Base-by-base conservation (phyloP, 2,329 filamentous ascomycete genomes). In the Sphaerulina populicola region DNA sequence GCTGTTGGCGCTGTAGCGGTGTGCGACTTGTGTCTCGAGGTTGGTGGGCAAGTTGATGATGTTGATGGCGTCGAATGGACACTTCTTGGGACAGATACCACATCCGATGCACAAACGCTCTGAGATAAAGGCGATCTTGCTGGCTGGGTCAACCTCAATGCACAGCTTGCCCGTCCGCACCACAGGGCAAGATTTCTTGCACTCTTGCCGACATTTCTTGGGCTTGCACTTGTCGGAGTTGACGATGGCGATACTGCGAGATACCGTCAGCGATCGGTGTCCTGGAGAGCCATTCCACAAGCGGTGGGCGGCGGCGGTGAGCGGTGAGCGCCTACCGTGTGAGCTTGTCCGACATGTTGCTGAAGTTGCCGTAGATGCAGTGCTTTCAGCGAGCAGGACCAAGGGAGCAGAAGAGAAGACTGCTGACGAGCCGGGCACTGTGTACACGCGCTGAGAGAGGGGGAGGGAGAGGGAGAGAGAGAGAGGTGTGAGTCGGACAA, bases 21-120 rank as follows among this genome's bases (percentile, higher is more conserved):
- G 94, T 62, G 93, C 97, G 67, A 98, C 89, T 71, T 97, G 87
- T 60, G 86, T 94, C 73, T 98, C 93, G 72, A 98, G 85, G 74
- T 98, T 98, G 70, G 93, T 98, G 63, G 94, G 93, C 78, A 98
- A 77, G 77, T 98, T 98, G 88, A 98, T 98, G 72, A 98, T 98
- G 71, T 91, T 94, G 74, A 98, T 98, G 60, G 93, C 93, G 68
- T 90, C 86, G 73, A 98, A 98, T 12, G 93, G 93, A 72, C 93
- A 98, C 73, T 97, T 97, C 78, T 98, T 98, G 40, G 91, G 89
- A 72, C 94, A 98, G 75, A 98, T 98, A 83, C 93, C 94, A 69
- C 94, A 98, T 72, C 93, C 93, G 66, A 97, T 96, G 71, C 91
- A 96, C 57, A 96, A 82, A 58, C 82, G 82, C 72, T 98, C 93